Evolutionary conservation across 805 yeast genomes (phyloP).

Genomic region (Teunomyces barrocoloradensis): DNA sequence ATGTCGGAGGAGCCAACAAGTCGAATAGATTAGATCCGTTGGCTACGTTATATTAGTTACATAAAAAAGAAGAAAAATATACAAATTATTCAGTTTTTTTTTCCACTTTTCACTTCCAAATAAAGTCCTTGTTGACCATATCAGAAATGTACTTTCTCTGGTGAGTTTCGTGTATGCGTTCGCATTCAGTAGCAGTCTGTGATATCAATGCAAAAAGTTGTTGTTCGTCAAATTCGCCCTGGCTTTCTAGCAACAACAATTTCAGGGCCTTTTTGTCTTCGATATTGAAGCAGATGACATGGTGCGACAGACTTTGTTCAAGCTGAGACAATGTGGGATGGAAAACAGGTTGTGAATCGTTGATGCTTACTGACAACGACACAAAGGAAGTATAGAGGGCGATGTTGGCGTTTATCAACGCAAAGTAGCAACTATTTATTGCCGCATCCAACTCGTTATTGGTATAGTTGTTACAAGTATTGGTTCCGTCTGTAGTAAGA

Average conservation of each 20-base stretch:
- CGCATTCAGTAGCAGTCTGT: conserved; percentile 47
- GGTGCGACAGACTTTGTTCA: conserved; percentile 51
- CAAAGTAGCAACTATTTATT: conserved; percentile 69
- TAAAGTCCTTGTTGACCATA: conserved; percentile 51
- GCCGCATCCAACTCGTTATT: conserved; percentile 62
- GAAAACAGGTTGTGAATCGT: conserved; percentile 25
- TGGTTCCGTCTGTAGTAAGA: conserved; percentile 26
- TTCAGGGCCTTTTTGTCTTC: conserved; percentile 49
- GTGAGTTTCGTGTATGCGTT: conserved; percentile 40
- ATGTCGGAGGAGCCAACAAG: conserved; percentile 17
- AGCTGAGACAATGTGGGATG: conserved; percentile 50
- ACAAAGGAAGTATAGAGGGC: conserved; percentile 63
- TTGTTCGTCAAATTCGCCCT: conserved; percentile 63
- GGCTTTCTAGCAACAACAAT: conserved; percentile 67
- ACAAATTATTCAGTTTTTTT: neutral
- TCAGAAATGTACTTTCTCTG: conserved; percentile 47
- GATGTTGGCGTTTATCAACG: conserved; percentile 78
- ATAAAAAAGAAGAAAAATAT: neutral
- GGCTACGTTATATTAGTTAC: conserved; percentile 38
- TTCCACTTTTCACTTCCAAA: conserved; percentile 45
- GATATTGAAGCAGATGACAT: conserved; percentile 61
- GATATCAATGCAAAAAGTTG: conserved; percentile 55
- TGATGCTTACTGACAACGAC: conserved; percentile 48
- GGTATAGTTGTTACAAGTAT: conserved; percentile 19
- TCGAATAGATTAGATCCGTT: conserved; percentile 39